Evolutionary conservation across 2,329 filamentous ascomycete species (phyloP), one percentile per base, ranked within the genome.

Genomic region (Chaetothyriales sp.): DNA sequence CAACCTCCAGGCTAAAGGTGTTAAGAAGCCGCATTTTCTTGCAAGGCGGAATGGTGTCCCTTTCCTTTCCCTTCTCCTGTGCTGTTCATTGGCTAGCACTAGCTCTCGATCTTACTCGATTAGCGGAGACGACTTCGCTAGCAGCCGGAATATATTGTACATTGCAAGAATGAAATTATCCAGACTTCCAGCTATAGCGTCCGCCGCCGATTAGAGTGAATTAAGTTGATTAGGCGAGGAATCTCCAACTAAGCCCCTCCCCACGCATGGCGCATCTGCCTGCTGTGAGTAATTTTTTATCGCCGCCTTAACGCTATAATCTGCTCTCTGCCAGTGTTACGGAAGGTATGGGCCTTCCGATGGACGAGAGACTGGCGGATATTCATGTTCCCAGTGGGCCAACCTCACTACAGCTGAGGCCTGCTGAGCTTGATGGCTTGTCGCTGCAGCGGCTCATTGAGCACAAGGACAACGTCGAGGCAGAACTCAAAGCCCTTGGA

Each of bases 381-480:
- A 72, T 85, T 51, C 82, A 85, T 62, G 80, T 86, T 69, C 76
- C 83, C 53, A 89, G 89, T 44, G 89, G 89, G 55, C 85, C 87
- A 33, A 83, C 82, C 8, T 83, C 82, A 52, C 76, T 75, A 25
- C 72, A 75, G 53, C 64, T 58, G 44, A 58, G 69, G 43, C 70
- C 74, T 51, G 67, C 70, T 44, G 85, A 84, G 66, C 70, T 77
- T 59, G 72, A 78, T 49, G 76, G 83, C 56, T 70, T 88, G 60
- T 83, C 86, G 48, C 80, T 95, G 64, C 71, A 77, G 44, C 84
- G 94, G 70, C 79, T 97, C 49, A 86, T 92, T 64, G 77, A 77
- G 33, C 85, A 88, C 70, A 97, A 95, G 68, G 83, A 90, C 60
- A 77, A 80, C 52, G 72, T 95, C 45, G 92, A 98, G 70, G 81